Conservation (phyloP, 2,329 filamentous ascomycete species). For the Helotiales sp. region DNA sequence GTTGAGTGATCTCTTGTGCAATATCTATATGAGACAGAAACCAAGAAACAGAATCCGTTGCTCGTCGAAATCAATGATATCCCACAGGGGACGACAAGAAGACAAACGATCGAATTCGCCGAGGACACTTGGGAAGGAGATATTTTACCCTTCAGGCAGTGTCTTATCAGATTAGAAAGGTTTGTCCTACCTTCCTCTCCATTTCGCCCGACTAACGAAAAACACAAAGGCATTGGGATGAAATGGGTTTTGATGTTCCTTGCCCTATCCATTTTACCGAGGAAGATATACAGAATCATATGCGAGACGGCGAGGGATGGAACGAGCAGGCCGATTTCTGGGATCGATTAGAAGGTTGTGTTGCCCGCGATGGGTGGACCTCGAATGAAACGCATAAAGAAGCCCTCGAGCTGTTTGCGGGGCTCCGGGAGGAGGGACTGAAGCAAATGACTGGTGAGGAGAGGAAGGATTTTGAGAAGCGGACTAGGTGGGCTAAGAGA, state of each 20-base stretch:
- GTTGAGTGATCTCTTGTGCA: slow-evolving; percentile 27
- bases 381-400: slow-evolving; percentile 37
- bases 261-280: slow-evolving; percentile 33
- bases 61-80: slow-evolving; percentile 30
- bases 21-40: slow-evolving; percentile 35
- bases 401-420: slow-evolving; percentile 37
- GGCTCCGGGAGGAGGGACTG: slow-evolving; percentile 37
- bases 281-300: slow-evolving; percentile 22
- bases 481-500: slow-evolving; percentile 32
- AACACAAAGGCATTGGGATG: slow-evolving; percentile 32
- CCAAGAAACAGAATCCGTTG: slow-evolving; percentile 30
- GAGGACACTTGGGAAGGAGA: slow-evolving; percentile 35
- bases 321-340: slow-evolving; percentile 38
- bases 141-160: slow-evolving; percentile 36
- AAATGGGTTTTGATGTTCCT: slow-evolving; percentile 31
- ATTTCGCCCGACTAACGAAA: slow-evolving; percentile 10
- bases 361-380: slow-evolving; percentile 41
- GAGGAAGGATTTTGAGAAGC: slow-evolving; percentile 34
- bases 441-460: slow-evolving; percentile 35
- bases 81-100: slow-evolving; percentile 28
- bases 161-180: slow-evolving; percentile 32
- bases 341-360: slow-evolving; percentile 36
- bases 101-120: slow-evolving; percentile 34
- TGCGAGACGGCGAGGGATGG: slow-evolving; percentile 31
- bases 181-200: slow-evolving; percentile 4